Percentiles rank a stretch among this genome's conserved stretches.
phyloP scores from a whole-genome alignment of 2,329 filamentous ascomycete species.

The Ophiostoma sp. region DNA sequence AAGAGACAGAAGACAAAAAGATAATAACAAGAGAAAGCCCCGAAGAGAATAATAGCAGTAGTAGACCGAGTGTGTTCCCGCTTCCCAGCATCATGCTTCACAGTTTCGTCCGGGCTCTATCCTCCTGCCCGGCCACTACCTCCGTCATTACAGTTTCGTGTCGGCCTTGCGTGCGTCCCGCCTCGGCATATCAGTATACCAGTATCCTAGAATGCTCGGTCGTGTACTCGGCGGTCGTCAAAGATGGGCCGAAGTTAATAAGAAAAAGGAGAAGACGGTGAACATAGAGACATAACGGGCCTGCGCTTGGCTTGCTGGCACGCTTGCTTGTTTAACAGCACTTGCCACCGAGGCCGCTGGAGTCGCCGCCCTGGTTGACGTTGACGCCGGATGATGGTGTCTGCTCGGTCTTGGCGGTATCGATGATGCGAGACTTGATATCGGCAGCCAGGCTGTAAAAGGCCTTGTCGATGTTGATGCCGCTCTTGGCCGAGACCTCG shows the following conservation, averaged over 20 bases:
- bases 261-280: too few relatives aligned
- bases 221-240: too few relatives aligned
- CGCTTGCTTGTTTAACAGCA: constrained; percentile 60
- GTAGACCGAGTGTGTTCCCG: constrained; percentile 2
- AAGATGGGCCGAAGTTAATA: too few relatives aligned
- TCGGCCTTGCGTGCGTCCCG: too few relatives aligned
- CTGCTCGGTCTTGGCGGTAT: constrained; percentile 75
- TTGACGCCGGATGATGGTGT: constrained; percentile 56
- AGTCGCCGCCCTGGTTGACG: constrained; percentile 54
- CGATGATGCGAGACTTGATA: constrained; percentile 97
- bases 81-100: not conserved
- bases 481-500: constrained; percentile 96
- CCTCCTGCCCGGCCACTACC: not conserved
- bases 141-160: too few relatives aligned
- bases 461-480: constrained; percentile 99
- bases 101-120: not conserved
- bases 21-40: constrained; percentile 13
- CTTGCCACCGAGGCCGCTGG: constrained; percentile 55
- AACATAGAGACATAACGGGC: too few relatives aligned
- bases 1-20: constrained; percentile 5
- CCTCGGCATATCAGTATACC: too few relatives aligned
- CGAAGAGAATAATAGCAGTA: not conserved
- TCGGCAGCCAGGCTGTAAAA: constrained; percentile 93
- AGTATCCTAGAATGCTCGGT: too few relatives aligned
- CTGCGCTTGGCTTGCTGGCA: not conserved